A percentile compares a stretch with the other conserved stretches of the same genome.
These are phyloP conservation scores for Yueomyces sp. DNA, from an alignment of 805 yeast species.

Conservation along the genomic window DNA sequence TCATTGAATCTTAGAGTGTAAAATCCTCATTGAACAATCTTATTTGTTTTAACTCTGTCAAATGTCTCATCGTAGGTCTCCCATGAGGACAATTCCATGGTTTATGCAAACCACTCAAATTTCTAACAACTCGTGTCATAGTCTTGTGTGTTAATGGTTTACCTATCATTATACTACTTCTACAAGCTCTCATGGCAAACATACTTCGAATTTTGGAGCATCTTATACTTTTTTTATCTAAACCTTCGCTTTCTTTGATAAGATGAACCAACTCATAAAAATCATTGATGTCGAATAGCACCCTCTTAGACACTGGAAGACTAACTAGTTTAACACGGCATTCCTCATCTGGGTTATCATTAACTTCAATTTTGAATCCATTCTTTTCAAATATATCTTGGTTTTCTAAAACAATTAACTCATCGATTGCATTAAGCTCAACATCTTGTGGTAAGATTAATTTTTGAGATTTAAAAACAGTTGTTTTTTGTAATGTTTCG, in stretches of 20 bases:
- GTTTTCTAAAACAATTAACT: constrained; percentile 53
- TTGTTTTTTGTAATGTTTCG: constrained; percentile 47
- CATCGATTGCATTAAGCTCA: constrained; percentile 68
- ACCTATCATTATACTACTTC: constrained; percentile 92
- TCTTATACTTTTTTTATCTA: constrained; percentile 25
- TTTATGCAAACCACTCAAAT: constrained; percentile 61
- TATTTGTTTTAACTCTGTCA: constrained; percentile 47
- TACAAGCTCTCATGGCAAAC: constrained; percentile 92
- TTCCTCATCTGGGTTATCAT: constrained; percentile 44
- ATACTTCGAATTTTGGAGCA: constrained; percentile 72
- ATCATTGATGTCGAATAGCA: constrained; percentile 50
- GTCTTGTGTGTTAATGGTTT: constrained; percentile 40
- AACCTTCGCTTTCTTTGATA: constrained; percentile 42
- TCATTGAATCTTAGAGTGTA: constrained; percentile 6
- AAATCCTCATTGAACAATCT: constrained; percentile 33
- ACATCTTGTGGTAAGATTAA: constrained; percentile 45
- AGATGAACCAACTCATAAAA: constrained; percentile 66
- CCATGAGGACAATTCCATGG: constrained; percentile 99
- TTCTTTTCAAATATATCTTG: constrained; percentile 45
- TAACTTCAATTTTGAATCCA: constrained; percentile 55
- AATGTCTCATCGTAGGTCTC: constrained; percentile 89
- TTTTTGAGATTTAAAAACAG: constrained; percentile 54
- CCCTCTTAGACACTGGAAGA: constrained; percentile 61
- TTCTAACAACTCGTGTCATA: constrained; percentile 57
- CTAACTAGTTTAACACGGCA: constrained; percentile 39